These are phyloP conservation scores for Eimeria tenella DNA, from an alignment of 169 alveolate genomes.

Conservation along the genomic window DNA sequence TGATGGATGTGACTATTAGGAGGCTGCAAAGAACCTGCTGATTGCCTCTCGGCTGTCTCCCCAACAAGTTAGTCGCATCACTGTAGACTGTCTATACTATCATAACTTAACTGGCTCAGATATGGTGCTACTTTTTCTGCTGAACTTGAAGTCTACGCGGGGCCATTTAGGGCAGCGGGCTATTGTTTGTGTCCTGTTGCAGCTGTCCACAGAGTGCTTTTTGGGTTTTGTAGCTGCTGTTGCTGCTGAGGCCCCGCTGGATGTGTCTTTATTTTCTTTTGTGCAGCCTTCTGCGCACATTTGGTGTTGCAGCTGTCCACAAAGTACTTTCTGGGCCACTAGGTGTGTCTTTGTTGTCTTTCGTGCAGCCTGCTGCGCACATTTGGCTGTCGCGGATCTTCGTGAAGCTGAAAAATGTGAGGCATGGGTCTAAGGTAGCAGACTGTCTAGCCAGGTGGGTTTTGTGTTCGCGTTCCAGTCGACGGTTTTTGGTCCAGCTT, in stretches of 20 bases:
- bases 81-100: background rate
- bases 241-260: background rate
- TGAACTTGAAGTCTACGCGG: too few relatives aligned
- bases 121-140: too few relatives aligned
- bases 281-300: background rate
- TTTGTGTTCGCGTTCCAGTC: background rate
- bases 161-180: too few relatives aligned
- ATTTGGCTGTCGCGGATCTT: slow-evolving; percentile 6
- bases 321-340: background rate
- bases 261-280: background rate
- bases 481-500: background rate
- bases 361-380: background rate
- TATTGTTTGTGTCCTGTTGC: background rate
- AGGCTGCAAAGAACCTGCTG: background rate
- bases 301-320: background rate
- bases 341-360: background rate
- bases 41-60: slow-evolving; percentile 12
- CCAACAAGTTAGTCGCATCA: background rate
- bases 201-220: background rate
- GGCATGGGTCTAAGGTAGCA: background rate
- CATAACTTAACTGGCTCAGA: too few relatives aligned
- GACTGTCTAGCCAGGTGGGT: background rate
- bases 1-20: background rate
- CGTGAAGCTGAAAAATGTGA: slow-evolving; percentile 6
- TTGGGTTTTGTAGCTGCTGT: background rate